Percentiles rank a stretch among this genome's conserved stretches.
Evolutionary conservation across 169 alveolate species (phyloP).

Genomic region (Plasmodium ovale): DNA sequence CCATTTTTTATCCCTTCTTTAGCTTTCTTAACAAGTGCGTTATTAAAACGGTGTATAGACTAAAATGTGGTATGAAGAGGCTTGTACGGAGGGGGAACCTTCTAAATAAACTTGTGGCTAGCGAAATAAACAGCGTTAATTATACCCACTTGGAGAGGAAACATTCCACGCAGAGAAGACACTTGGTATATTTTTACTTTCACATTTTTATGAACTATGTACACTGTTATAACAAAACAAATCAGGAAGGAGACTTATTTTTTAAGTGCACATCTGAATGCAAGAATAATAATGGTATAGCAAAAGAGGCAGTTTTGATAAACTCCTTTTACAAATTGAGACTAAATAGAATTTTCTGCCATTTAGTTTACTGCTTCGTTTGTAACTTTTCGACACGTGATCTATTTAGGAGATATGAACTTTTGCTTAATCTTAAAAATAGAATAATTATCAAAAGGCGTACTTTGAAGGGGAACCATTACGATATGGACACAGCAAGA

Average conservation of each 20-base stretch:
- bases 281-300: background rate
- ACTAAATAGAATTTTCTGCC: conserved; percentile 42
- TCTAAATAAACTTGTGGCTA: background rate
- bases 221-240: conserved; percentile 14
- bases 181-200: conserved; percentile 22
- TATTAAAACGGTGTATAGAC: conserved; percentile 11
- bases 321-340: conserved; percentile 14
- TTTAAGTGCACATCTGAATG: background rate
- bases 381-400: conserved; percentile 36
- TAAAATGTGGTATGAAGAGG: background rate
- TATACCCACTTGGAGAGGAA: background rate
- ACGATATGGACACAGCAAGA: conserved; percentile 10
- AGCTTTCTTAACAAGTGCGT: conserved; percentile 20
- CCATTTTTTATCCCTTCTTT: conserved; percentile 58
- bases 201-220: conserved; percentile 40
- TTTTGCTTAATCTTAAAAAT: conserved; percentile 33
- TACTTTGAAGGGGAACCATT: background rate
- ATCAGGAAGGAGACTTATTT: background rate
- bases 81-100: background rate
- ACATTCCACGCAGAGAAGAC: too few species aligned
- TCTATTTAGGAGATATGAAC: conserved; percentile 36
- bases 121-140: background rate
- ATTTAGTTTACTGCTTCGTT: conserved; percentile 33
- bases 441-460: conserved; percentile 4
- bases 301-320: conserved; percentile 26